These are phyloP conservation scores for Phytophthora fragariaefolia DNA, from an alignment of 352 stramenopile species.

Conservation along the genomic window DNA sequence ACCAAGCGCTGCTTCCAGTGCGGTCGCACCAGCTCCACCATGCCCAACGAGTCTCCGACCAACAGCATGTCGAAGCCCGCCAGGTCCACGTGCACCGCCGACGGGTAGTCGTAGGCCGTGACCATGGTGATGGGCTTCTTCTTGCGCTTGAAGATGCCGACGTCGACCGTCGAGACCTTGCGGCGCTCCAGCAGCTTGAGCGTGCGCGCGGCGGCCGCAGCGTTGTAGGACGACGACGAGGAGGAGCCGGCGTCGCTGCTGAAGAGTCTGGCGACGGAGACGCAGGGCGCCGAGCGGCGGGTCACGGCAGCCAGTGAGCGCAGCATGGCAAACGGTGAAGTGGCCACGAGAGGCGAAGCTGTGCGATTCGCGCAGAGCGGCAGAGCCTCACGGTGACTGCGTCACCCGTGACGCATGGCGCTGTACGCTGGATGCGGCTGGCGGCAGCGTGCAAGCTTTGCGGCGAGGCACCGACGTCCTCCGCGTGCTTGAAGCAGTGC, in stretches of 20 bases:
- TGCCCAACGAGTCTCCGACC: constrained; percentile 98
- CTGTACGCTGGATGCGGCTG: no score
- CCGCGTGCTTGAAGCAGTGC: no score
- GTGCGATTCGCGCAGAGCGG: no score
- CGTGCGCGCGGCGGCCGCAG: constrained; percentile 60
- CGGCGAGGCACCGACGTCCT: no score
- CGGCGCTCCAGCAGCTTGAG: constrained; percentile 86
- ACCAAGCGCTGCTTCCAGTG: no score
- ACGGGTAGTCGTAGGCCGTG: constrained; percentile 98
- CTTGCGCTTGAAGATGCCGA: constrained; percentile 92
- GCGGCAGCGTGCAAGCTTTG: no score
- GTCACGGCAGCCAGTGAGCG: constrained; percentile 11
- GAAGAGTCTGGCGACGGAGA: constrained; percentile 9
- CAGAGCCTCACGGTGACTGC: no score
- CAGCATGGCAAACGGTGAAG: no score
- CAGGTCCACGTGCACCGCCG: constrained; percentile 96
- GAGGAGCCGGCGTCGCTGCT: constrained; percentile 18
- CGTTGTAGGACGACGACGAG: constrained; percentile 47
- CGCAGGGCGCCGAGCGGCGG: constrained; percentile 4
- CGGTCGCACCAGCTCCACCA: constrained; percentile 96
- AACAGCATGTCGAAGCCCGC: constrained; percentile 98
- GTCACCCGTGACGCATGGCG: no score
- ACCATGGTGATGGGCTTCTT: constrained; percentile 99
- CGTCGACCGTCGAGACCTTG: constrained; percentile 86
- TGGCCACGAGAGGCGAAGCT: no score